Percentiles rank a stretch among this genome's conserved stretches.
Evolutionary conservation across 2,329 filamentous ascomycete species (phyloP).

Genomic region (Domatiomyces catenatus): DNA sequence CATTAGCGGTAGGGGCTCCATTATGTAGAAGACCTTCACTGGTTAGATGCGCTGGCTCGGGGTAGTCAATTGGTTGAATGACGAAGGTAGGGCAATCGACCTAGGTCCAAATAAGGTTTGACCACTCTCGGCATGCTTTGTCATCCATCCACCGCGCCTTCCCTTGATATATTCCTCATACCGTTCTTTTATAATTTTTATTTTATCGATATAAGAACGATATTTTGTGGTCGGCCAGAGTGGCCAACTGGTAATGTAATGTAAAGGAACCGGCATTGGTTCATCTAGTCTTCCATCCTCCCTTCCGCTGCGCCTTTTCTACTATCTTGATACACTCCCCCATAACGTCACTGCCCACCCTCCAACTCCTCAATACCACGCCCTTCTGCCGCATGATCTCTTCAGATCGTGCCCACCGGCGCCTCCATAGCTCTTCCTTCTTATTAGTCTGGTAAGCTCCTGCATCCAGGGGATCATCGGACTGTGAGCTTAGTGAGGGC

Average conservation of each 20-base stretch:
- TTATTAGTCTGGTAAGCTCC: slow-evolving; percentile 24
- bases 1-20: background rate
- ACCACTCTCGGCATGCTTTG: background rate
- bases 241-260: background rate
- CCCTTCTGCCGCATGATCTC: slow-evolving; percentile 28
- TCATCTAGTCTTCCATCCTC: background rate
- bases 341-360: slow-evolving; percentile 30
- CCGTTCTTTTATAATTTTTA: too few species aligned
- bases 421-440: slow-evolving; percentile 34
- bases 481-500: slow-evolving; percentile 14
- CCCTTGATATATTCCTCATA: too few species aligned
- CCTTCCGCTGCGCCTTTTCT: slow-evolving; percentile 24
- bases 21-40: background rate
- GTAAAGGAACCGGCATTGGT: background rate
- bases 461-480: slow-evolving; percentile 20
- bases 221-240: background rate
- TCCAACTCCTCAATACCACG: slow-evolving; percentile 32
- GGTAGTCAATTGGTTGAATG: background rate
- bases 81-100: background rate
- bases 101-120: background rate
- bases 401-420: slow-evolving; percentile 32
- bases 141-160: background rate
- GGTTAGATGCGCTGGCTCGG: background rate
- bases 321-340: slow-evolving; percentile 30
- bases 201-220: too few species aligned